Base-by-base conservation (phyloP, 2,329 filamentous ascomycete species). In the Fusarium coffeatum region DNA sequence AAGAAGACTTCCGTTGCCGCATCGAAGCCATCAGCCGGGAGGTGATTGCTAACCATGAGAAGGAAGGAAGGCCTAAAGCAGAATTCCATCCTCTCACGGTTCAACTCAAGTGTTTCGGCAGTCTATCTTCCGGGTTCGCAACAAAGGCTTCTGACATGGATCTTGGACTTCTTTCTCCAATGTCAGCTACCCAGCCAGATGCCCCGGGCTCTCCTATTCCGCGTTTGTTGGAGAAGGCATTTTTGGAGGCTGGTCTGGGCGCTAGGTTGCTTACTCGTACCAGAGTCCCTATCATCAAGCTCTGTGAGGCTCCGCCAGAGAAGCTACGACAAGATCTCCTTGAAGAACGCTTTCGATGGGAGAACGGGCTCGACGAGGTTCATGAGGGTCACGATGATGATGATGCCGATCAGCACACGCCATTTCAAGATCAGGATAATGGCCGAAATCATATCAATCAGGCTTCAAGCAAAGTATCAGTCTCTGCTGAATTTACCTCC, bases 131-230 rank as follows among this genome's bases (percentile, higher is more conserved):
- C 15, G 94, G 94, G 0, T 97, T 97, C 80, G 94, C 93, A 6
- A 93, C 92, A 13, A 92, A 92, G 73, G 89, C 89, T n/a, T 95
- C 94, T 2, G 94, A 97, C 75, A 93, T 97, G 91, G 94, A 98
- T 78, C 86, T 97, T 30, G 92, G 91, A 11, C 86, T 97, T 34
- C 83, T 96, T 8, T 91, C 92, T 2, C 88, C 87, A 6, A 80
- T 85, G 50, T 90, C 91, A 3, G 76, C 79, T 22, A 81, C 85
- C 46, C 82, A 86, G 54, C 84, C 86, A 5, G 85, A 88, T 65
- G 82, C 83, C 16, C 77, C 84, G 18, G 85, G 85, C 32, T 90
- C 88, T 8, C 83, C 86, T 2, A 89, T 96, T 58, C 93, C 93
- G 3, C 87, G 92, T 25, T 76, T 94, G 9, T 80, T 97, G 4